Base-by-base conservation (phyloP, 441 rosid genomes). In the Erodium chrysanthum region DNA sequence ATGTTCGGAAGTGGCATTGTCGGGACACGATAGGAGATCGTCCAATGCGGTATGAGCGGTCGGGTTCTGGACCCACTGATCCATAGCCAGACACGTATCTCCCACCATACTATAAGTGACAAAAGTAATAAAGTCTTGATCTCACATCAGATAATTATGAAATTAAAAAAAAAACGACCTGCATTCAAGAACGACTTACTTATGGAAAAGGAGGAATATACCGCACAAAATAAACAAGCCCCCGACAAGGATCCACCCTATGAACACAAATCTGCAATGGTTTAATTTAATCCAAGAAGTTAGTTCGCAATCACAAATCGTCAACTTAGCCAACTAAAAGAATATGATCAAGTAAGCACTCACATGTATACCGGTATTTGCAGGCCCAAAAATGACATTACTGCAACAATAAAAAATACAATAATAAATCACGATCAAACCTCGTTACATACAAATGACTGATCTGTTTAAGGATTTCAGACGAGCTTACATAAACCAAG, bases 81-180 rank as follows among this genome's bases (percentile, higher is more conserved):
- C 76, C 91, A 91, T 88, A 2, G 97, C 96, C 15, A 80, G 84
- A 70, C 99, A 94, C 21, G 96, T 88, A 71, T 94, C 99, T 69
- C 81, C 95, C 31, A 79, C 84, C 71, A 80, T 92, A 65, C 97
- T 90, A n/a, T 10, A 25, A 61, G 46, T 25, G 2, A 1, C n/a
- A 48, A 20, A 48, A n/a, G 6, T 12, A 35, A 35, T 0, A 1
- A 1, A 35, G 40, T 27, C 29, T 27, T 27, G 29, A 27, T 27
- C 29, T 27, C 29, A 3, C 3, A 27, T 27, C 3, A 46, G 29
- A 27, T 27, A 27, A 27, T 27, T 27, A 27, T 27, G 3, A 1
- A 27, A 27, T n/a, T n/a, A n/a, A n/a, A n/a, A n/a, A n/a, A n/a
- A n/a, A n/a, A n/a, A n/a, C n/a, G n/a, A n/a, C n/a, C n/a, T n/a